phyloP scores from a whole-genome alignment of 192 early-diverging fungal species.

The Funneliformis geosporum region DNA sequence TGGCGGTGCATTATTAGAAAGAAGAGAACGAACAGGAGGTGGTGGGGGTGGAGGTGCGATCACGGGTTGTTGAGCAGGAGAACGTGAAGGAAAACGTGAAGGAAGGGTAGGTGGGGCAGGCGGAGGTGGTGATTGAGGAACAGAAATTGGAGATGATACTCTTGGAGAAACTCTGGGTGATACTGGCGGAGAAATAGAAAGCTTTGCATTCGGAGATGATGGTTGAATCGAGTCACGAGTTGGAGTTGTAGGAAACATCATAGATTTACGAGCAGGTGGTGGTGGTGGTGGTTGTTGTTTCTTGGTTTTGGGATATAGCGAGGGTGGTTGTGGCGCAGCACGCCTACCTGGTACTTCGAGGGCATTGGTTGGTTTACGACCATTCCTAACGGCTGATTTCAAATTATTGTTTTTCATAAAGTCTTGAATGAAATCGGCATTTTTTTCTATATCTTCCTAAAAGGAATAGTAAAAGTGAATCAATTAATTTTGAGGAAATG shows the following conservation, averaged over 20 bases:
- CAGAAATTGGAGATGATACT: slow-evolving; percentile 37
- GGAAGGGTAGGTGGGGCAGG: slow-evolving; percentile 34
- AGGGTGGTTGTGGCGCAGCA: slow-evolving; percentile 34
- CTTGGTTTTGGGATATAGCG: background rate
- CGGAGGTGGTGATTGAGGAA: slow-evolving; percentile 37
- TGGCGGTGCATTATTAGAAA: slow-evolving; percentile 28
- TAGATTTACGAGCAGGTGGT: slow-evolving; percentile 32
- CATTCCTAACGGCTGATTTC: slow-evolving; percentile 54
- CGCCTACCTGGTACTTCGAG: slow-evolving; percentile 41
- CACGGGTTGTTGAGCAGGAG: slow-evolving; percentile 18
- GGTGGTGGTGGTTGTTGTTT: slow-evolving; percentile 38
- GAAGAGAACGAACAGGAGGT: background rate
- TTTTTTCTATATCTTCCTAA: slow-evolving; percentile 64
- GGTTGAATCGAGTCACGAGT: background rate
- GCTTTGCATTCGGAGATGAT: background rate
- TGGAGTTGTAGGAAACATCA: background rate
- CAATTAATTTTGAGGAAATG: slow-evolving; percentile 4
- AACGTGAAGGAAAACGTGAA: slow-evolving; percentile 27
- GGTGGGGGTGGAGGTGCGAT: background rate
- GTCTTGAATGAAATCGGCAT: slow-evolving; percentile 66
- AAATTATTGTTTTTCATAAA: slow-evolving; percentile 60
- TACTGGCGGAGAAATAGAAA: background rate
- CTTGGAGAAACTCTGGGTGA: slow-evolving; percentile 20
- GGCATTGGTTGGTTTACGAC: slow-evolving; percentile 23
- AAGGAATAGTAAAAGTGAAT: background rate